Evolutionary conservation across 129 eudicot genomes (phyloP).

Genomic region (Dittrichia graveolens): DNA sequence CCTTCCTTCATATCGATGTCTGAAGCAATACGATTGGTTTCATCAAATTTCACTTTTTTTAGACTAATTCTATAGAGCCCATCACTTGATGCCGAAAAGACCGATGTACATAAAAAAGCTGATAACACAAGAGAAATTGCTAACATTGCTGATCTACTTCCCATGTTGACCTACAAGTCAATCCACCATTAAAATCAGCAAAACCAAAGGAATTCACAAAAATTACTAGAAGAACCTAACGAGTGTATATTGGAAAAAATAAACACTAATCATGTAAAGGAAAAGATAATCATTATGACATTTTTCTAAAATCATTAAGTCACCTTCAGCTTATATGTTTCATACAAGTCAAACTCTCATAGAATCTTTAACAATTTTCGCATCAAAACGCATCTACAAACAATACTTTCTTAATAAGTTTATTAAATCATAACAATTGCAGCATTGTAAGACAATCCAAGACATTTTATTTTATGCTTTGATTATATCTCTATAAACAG

Average conservation of each 20-base stretch:
- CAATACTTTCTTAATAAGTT: not conserved
- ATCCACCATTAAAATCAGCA: not conserved
- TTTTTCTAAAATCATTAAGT: not conserved
- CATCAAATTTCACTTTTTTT: slow-evolving; percentile 47
- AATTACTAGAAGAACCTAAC: not conserved
- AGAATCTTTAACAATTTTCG: not conserved
- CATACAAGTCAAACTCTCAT: slow-evolving; percentile 17
- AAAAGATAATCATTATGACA: not conserved
- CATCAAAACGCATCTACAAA: too few relatives aligned
- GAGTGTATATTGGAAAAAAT: not conserved
- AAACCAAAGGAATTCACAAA: not conserved
- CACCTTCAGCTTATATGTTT: slow-evolving; percentile 6
- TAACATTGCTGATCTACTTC: slow-evolving; percentile 27
- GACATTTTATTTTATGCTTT: not conserved
- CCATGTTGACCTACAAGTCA: slow-evolving; percentile 55
- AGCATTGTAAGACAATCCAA: not conserved
- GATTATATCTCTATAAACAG: too few relatives aligned
- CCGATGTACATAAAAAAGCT: slow-evolving; percentile 38
- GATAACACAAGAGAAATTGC: slow-evolving; percentile 33
- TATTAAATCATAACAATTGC: not conserved
- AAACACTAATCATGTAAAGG: slow-evolving; percentile 7
- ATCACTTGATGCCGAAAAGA: slow-evolving; percentile 44
- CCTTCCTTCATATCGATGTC: slow-evolving; percentile 33
- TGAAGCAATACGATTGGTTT: slow-evolving; percentile 44
- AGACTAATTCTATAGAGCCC: slow-evolving; percentile 56